These are phyloP conservation scores for Colletotrichum sp. DNA, from an alignment of 2,329 filamentous ascomycete genomes.

Conservation along the genomic window DNA sequence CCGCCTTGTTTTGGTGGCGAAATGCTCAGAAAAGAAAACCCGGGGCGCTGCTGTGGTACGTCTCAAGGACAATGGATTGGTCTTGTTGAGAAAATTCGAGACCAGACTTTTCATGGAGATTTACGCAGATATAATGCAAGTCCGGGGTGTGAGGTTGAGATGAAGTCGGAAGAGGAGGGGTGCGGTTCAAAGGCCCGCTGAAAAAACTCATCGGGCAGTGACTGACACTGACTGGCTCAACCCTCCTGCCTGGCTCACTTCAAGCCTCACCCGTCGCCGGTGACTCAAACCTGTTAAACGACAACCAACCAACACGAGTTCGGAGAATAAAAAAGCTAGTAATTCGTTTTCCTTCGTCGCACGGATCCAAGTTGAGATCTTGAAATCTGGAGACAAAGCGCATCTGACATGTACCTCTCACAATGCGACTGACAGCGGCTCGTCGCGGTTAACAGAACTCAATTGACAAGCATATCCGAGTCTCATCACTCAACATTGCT, in stretches of 20 bases:
- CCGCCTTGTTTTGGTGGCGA: background rate
- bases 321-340: background rate
- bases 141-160: background rate
- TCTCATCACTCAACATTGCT: background rate
- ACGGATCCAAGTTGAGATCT: background rate
- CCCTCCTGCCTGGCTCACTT: background rate
- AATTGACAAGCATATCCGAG: background rate
- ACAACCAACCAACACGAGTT: background rate
- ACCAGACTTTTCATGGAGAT: background rate
- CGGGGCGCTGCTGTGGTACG: background rate
- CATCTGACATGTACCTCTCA: background rate
- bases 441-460: background rate
- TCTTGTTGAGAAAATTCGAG: background rate
- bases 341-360: background rate
- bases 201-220: background rate
- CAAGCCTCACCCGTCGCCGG: background rate
- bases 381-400: background rate
- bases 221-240: background rate
- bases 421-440: background rate
- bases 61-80: background rate
- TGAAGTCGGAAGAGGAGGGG: constrained; percentile 34
- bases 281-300: background rate
- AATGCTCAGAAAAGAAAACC: background rate
- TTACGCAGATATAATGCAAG: background rate
- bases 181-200: background rate